These are phyloP conservation scores for Mucuna pruriens DNA, from an alignment of 306 rosid species.

Conservation along the genomic window DNA sequence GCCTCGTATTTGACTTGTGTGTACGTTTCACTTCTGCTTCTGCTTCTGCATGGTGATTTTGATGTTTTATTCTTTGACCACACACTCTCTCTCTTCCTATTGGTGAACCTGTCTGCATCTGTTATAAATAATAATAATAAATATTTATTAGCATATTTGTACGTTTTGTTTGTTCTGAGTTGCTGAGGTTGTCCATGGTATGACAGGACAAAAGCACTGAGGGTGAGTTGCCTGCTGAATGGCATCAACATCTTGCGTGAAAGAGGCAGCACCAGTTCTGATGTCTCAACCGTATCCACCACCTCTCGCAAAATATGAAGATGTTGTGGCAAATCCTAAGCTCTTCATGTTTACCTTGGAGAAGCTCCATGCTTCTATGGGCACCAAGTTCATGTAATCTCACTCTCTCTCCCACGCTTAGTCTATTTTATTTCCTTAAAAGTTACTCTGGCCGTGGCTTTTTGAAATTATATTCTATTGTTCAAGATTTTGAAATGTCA, in stretches of 20 bases:
- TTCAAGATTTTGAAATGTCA: neutral
- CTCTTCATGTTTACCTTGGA: constrained; percentile 71
- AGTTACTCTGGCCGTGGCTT: neutral
- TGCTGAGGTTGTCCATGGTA: too few species aligned
- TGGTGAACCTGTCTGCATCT: too few species aligned
- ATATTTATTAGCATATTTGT: too few species aligned
- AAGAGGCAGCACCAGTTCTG: constrained; percentile 38
- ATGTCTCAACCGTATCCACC: constrained; percentile 55
- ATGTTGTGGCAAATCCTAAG: constrained; percentile 54
- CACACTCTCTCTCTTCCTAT: too few species aligned
- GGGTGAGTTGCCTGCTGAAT: neutral
- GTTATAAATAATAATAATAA: too few species aligned
- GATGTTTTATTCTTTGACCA: too few species aligned
- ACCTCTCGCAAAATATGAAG: constrained; percentile 64
- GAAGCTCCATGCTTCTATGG: constrained; percentile 73
- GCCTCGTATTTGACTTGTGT: too few species aligned
- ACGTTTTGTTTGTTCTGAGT: neutral
- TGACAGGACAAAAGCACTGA: too few species aligned
- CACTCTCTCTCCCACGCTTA: neutral
- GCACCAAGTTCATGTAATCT: constrained; percentile 79
- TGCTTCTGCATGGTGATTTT: too few species aligned
- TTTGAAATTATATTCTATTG: neutral
- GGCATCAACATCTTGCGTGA: constrained; percentile 44
- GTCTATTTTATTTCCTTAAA: neutral
- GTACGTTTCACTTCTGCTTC: too few species aligned